Base-by-base conservation (phyloP, 768 basidiomycete genomes). In the Mycena polygramma region DNA sequence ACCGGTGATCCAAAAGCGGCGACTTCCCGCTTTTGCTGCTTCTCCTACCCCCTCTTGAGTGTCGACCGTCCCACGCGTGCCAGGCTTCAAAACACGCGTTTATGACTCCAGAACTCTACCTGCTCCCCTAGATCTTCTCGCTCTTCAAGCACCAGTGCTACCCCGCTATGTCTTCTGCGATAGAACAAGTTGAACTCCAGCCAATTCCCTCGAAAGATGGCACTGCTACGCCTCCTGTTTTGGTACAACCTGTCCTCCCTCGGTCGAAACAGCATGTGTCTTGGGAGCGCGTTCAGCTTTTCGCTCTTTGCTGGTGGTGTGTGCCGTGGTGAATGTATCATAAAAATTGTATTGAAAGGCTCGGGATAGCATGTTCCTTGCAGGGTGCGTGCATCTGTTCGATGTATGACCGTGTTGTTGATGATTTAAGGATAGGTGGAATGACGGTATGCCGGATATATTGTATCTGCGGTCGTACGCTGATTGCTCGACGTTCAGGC, bases 271-370 rank as follows among this genome's bases (percentile, higher is more conserved):
- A 72, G 20, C 66, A 72, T 20, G 58, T 72, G 4, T 54, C 45
- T 7, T 51, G 63, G 26, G 72, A 73, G 39, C 36, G 72, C 13
- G 26, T 73, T 14, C 72, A 73, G 11, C 57, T 73, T 10, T 49
- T 65, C 35, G 68, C 72, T 17, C 69, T 73, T 17, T 73, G 60
- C 51, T 73, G 72, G 72, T 70, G 62, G 72, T 70, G 41, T 43
- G 68, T 67, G 26, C 30, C 30, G 30, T 6, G 3, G 30, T 13
- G 22, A 22, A 58, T 8, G 2, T 10, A 19, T 41, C 4, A 20
- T 45, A 6, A 11, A 19, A 30, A 2, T 5, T 46, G 22, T 30
- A 7, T 1, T 17, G 9, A 63, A 57, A 66, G 51, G 26, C 7
- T 35, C 30, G 0, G n/a, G 11, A 24, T 22, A 72, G 66, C 24